Percentiles rank a stretch among this genome's conserved stretches.
Conservation (phyloP, 2,329 filamentous ascomycete species). For the Sporothrix humicola region DNA sequence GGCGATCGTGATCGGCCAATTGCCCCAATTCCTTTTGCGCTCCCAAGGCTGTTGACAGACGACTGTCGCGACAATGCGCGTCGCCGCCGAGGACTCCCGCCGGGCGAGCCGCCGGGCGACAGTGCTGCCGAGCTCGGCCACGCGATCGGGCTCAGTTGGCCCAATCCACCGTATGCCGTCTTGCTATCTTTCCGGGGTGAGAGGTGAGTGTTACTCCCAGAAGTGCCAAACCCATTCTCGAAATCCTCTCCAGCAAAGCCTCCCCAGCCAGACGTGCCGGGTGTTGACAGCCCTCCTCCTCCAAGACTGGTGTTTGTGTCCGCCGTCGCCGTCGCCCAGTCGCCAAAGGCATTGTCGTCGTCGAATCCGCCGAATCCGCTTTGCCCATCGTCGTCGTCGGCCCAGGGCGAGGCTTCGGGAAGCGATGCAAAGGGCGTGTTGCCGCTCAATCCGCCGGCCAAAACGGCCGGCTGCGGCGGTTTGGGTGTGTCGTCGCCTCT, state of each 20-base stretch:
- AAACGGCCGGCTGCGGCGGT: slow-evolving; percentile 52
- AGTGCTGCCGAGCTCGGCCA: slow-evolving; percentile 44
- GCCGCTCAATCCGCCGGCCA: slow-evolving; percentile 45
- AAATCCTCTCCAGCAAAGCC: background rate
- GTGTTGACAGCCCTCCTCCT: background rate
- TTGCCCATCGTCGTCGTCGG: slow-evolving; percentile 46
- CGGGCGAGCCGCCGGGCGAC: slow-evolving; percentile 18
- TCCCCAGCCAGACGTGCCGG: slow-evolving; percentile 1
- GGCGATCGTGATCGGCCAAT: slow-evolving; percentile 6
- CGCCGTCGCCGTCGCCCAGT: slow-evolving; percentile 45
- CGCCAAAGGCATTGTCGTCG: slow-evolving; percentile 47
- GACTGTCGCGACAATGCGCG: slow-evolving; percentile 28
- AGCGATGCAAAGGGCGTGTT: slow-evolving; percentile 37
- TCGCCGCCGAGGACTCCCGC: slow-evolving; percentile 24
- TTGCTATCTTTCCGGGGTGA: slow-evolving; percentile 45
- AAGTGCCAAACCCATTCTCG: background rate
- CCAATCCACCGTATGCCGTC: slow-evolving; percentile 15
- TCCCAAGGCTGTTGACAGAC: background rate
- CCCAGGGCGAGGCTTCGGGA: slow-evolving; percentile 49
- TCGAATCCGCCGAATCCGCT: slow-evolving; percentile 36
- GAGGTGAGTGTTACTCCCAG: slow-evolving; percentile 37
- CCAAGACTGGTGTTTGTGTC: background rate
- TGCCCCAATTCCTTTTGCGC: background rate
- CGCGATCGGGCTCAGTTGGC: slow-evolving; percentile 48
- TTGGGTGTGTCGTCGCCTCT: slow-evolving; percentile 39